phyloP scores from a whole-genome alignment of 1,139 yeast genomes.

The Taphrina betulina region DNA sequence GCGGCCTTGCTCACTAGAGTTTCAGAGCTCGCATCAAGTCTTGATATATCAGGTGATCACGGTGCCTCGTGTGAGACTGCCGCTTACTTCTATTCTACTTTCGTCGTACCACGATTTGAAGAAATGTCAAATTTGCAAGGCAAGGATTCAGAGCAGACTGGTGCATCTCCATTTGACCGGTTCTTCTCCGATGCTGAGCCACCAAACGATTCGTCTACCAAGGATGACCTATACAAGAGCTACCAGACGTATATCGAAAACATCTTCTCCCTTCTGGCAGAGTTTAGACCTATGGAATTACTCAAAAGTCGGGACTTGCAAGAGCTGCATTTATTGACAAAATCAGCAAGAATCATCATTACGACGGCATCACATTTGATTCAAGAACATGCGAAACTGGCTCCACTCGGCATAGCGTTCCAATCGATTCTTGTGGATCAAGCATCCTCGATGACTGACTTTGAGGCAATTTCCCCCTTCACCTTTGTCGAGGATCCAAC shows the following conservation, averaged over 20 bases:
- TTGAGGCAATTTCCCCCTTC: constrained; percentile 45
- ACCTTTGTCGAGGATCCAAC: constrained; percentile 36
- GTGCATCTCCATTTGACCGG: constrained; percentile 44
- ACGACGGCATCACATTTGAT: constrained; percentile 43
- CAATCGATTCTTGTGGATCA: constrained; percentile 45
- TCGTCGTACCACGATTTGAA: constrained; percentile 46
- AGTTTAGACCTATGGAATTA: constrained; percentile 45
- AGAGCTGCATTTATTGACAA: constrained; percentile 40
- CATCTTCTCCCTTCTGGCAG: constrained; percentile 44
- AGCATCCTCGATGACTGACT: constrained; percentile 45
- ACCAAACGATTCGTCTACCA: constrained; percentile 28
- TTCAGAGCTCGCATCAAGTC: constrained; percentile 43
- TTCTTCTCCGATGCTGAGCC: constrained; percentile 37
- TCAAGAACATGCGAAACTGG: constrained; percentile 38
- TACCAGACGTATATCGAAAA: constrained; percentile 39
- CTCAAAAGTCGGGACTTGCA: constrained; percentile 39
- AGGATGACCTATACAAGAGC: constrained; percentile 33
- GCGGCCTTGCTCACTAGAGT: constrained; percentile 43
- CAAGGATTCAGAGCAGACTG: background rate
- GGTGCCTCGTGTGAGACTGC: constrained; percentile 52
- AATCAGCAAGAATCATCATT: constrained; percentile 45
- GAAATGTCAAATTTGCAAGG: constrained; percentile 22
- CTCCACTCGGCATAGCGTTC: constrained; percentile 40
- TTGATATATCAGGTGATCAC: constrained; percentile 49
- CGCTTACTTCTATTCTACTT: constrained; percentile 44